Percentiles rank a stretch among this genome's conserved stretches.
Evolutionary conservation across 805 yeast species (phyloP).

Genomic region (Starmerella powellii): DNA sequence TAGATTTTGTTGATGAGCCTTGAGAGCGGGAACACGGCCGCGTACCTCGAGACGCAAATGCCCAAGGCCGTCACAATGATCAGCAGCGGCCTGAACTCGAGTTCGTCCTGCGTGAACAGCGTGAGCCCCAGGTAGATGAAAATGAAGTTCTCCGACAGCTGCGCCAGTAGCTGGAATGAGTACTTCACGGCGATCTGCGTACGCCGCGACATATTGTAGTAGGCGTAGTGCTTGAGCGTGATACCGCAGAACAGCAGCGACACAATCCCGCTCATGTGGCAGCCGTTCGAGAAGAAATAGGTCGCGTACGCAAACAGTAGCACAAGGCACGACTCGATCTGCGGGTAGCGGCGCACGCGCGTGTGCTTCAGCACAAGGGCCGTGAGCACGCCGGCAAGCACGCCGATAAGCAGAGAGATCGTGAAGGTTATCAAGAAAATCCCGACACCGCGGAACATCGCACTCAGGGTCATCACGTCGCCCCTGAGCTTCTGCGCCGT

Average conservation of each 20-base stretch:
- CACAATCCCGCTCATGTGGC: slow-evolving; percentile 98
- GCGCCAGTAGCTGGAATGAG: slow-evolving; percentile 86
- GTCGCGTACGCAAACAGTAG: slow-evolving; percentile 87
- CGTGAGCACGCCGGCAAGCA: slow-evolving; percentile 72
- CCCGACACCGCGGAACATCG: slow-evolving; percentile 76
- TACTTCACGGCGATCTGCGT: slow-evolving; percentile 94
- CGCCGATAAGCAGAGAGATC: slow-evolving; percentile 79
- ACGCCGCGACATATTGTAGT: slow-evolving; percentile 92
- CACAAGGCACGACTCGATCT: slow-evolving; percentile 88
- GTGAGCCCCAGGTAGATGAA: slow-evolving; percentile 91
- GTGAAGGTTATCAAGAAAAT: slow-evolving; percentile 87
- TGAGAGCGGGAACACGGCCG: slow-evolving; percentile 91
- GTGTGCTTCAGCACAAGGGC: slow-evolving; percentile 87
- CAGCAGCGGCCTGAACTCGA: slow-evolving; percentile 84
- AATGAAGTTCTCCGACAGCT: slow-evolving; percentile 90
- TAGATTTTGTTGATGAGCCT: slow-evolving; percentile 68
- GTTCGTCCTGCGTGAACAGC: slow-evolving; percentile 87
- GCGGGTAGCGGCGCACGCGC: slow-evolving; percentile 88
- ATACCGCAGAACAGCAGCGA: slow-evolving; percentile 92
- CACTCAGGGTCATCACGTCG: slow-evolving; percentile 50
- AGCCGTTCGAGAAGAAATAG: slow-evolving; percentile 94
- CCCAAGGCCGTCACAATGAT: slow-evolving; percentile 83
- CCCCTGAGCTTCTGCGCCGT: slow-evolving; percentile 96
- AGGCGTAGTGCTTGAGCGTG: slow-evolving; percentile 92
- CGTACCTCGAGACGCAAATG: slow-evolving; percentile 92